phyloP scores from a whole-genome alignment of 345 rosid species.

The Anacardium occidentale region DNA sequence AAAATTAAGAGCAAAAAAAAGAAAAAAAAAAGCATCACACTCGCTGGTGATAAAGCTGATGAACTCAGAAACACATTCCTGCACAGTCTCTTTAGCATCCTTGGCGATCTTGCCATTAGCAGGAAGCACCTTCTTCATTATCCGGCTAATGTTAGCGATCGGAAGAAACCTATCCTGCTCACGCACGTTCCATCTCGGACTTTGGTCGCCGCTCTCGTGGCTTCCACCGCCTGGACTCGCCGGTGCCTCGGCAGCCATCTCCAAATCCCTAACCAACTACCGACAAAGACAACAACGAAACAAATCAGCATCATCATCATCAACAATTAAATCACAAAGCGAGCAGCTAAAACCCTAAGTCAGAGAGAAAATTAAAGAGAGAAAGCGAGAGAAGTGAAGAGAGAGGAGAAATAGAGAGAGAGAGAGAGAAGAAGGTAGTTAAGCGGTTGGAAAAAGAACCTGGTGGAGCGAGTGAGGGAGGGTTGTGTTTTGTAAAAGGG shows the following conservation, averaged over 20 bases:
- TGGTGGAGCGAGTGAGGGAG: conserved; percentile 16
- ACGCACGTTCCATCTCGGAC: conserved; percentile 74
- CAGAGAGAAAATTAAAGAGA: not conserved
- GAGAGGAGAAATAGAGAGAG: not conserved
- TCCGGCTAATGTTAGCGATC: conserved; percentile 90
- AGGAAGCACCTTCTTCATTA: conserved; percentile 91
- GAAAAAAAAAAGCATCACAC: conserved; percentile 32
- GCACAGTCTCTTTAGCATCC: conserved; percentile 92
- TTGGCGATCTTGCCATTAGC: conserved; percentile 92
- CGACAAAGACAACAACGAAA: conserved; percentile 4
- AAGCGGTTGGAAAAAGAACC: conserved; percentile 2
- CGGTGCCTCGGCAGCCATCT: conserved; percentile 58
- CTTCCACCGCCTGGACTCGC: conserved; percentile 72
- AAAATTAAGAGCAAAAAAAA: not conserved
- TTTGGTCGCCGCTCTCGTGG: conserved; percentile 87
- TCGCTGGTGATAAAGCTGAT: conserved; percentile 99
- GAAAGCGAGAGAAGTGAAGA: not conserved
- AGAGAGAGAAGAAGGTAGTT: not conserved
- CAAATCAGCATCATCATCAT: conserved; percentile 11
- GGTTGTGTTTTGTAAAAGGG: conserved; percentile 46
- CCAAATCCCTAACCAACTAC: conserved; percentile 28
- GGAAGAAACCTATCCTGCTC: conserved; percentile 95
- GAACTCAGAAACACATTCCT: conserved; percentile 96
- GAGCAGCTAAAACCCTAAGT: conserved; percentile 11
- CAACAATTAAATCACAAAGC: not conserved